A percentile compares a stretch with the other conserved stretches of the same genome.
Conservation (phyloP, 805 yeast species). For the Torulaspora maleeae region DNA sequence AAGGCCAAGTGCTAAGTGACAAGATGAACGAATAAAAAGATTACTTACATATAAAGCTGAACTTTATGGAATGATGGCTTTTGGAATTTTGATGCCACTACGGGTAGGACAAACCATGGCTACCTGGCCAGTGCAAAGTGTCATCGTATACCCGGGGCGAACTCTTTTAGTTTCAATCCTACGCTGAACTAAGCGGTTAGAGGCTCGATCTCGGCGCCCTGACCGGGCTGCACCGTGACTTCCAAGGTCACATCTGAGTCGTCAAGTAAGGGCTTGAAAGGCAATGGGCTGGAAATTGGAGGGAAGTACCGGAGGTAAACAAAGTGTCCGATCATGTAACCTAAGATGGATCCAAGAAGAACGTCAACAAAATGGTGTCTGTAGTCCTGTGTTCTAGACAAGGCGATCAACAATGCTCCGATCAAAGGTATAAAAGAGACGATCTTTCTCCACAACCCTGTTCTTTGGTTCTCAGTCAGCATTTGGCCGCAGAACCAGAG, state of each 20-base stretch:
- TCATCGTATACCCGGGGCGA: too few species aligned
- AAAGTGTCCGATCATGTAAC: conserved; percentile 51
- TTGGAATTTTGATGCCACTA: too few species aligned
- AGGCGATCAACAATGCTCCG: conserved; percentile 71
- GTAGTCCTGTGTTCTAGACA: conserved; percentile 85
- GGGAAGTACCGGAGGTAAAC: conserved; percentile 42
- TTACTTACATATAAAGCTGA: not conserved
- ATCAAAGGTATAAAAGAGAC: conserved; percentile 53
- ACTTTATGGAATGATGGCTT: too few species aligned
- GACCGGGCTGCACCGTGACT: conserved; percentile 7
- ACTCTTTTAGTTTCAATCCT: not conserved
- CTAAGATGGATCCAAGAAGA: conserved; percentile 64
- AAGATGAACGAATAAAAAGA: not conserved
- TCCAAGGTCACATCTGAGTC: conserved; percentile 39
- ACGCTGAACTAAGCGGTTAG: conserved; percentile 8
- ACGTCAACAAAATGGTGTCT: conserved; percentile 91
- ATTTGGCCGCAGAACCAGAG: conserved; percentile 69
- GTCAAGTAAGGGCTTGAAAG: conserved; percentile 41
- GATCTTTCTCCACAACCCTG: conserved; percentile 61
- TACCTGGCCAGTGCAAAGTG: too few species aligned
- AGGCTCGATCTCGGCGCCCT: conserved; percentile 25
- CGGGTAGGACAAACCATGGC: too few species aligned
- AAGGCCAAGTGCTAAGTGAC: not conserved
- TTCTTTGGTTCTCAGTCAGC: conserved; percentile 41
- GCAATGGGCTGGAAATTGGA: conserved; percentile 28